Percentiles rank a stretch among this genome's conserved stretches.
Conservation (phyloP, 2,329 filamentous ascomycete genomes). For the Orbilia quercus region DNA sequence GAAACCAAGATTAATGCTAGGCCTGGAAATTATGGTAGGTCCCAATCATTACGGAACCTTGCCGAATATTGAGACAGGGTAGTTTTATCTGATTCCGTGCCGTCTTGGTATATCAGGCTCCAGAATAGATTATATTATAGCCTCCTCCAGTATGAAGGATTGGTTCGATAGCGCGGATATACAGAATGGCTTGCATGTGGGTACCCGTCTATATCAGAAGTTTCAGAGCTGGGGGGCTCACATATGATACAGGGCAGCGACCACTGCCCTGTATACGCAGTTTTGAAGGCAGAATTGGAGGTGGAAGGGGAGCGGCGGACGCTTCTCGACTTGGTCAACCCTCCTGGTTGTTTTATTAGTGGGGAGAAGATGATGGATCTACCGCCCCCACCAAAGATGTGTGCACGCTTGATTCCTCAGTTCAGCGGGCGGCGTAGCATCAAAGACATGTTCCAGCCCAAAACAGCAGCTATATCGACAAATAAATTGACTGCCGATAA, state of each 20-base stretch:
- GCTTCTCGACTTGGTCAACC: slow-evolving; percentile 81
- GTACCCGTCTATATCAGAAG: slow-evolving; percentile 23
- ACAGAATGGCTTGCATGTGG: slow-evolving; percentile 83
- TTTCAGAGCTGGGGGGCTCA: slow-evolving; percentile 52
- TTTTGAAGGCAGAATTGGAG: slow-evolving; percentile 73
- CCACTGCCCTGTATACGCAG: slow-evolving; percentile 91
- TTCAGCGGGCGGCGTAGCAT: slow-evolving; percentile 87
- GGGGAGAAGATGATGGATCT: slow-evolving; percentile 74
- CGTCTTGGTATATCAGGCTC: slow-evolving; percentile 70
- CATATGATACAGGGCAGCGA: slow-evolving; percentile 76
- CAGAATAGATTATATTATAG: slow-evolving; percentile 92
- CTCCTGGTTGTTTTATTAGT: slow-evolving; percentile 74
- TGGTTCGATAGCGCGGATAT: slow-evolving; percentile 88
- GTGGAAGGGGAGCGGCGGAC: slow-evolving; percentile 67
- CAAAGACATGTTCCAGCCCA: slow-evolving; percentile 82
- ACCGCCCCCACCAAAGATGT: slow-evolving; percentile 75
- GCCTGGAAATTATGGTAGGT: slow-evolving; percentile 77
- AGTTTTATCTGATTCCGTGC: not conserved
- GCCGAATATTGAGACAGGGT: not conserved
- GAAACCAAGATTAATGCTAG: slow-evolving; percentile 93
- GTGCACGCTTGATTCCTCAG: slow-evolving; percentile 85
- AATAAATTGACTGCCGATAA: slow-evolving; percentile 64
- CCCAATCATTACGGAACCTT: not conserved
- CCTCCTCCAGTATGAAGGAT: slow-evolving; percentile 78
- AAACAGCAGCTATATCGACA: slow-evolving; percentile 63